Evolutionary conservation across 2,329 filamentous ascomycete genomes (phyloP), one percentile per base, ranked within the genome.

Genomic region (Tolypocladium endophyticum): DNA sequence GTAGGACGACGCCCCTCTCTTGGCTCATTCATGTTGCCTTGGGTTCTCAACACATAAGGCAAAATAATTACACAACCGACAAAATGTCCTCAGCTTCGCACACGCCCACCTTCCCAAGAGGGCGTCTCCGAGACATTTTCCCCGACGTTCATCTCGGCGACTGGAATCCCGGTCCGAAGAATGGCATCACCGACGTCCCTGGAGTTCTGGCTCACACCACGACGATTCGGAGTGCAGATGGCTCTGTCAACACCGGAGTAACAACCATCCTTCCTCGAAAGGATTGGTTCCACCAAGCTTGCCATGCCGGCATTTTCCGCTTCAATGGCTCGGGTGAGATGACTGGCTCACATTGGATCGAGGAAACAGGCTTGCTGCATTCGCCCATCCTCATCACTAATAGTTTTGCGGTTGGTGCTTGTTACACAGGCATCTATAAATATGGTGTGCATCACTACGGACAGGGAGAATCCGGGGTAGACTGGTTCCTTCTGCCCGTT

Each of bases 301-400:
- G 47, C 28, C 47, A 52, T 33, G 47, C 47, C 2, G 47, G 47
- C 28, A 33, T 52, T 33, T 52, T 52, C 28, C 47, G 47, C 14
- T 52, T 87, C 74, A 87, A 87, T 64, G 84, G 85, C 59, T 80
- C 79, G 53, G 84, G 85, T 47, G 83, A 87, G 69, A 74, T 87
- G 73, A 87, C 84, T 0, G 83, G 84, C 2, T 74, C 74, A 9
- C 81, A 86, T 64, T 85, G 82, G 79, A 80, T 87, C 60, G 77
- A 83, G 18, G 85, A 87, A 67, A 82, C 82, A 0, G 84, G 84
- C 0, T 73, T 85, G 5, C 70, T 86, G 3, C 77, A 80, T 58
- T 83, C 80, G 3, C 85, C 84, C 4, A 81, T 87, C 60, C 68
- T 86, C 58, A 74, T 87, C 58, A 87, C 84, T 2, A 84, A 81